A percentile compares a stretch with the other conserved stretches of the same genome.
phyloP scores from a whole-genome alignment of 345 rosid genomes.

The Sonneratia alba region DNA sequence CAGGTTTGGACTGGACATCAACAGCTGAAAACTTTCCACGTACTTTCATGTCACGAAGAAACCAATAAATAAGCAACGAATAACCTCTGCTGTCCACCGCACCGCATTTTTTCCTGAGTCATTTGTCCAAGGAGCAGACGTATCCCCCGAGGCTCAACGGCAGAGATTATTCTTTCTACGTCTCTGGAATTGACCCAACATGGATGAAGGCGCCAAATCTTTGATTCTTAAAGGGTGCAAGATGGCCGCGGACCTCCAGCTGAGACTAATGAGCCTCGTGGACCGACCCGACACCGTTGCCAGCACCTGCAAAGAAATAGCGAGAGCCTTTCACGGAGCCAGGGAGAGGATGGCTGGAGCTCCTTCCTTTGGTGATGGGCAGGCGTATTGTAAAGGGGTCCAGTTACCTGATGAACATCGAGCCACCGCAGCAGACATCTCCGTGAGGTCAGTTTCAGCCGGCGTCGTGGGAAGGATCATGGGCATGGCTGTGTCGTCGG shows the following conservation, averaged over 20 bases:
- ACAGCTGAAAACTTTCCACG: neutral
- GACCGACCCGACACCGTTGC: slow-evolving; percentile 22
- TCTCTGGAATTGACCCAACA: neutral
- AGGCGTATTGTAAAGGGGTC: neutral
- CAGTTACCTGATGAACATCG: neutral
- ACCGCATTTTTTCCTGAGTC: neutral
- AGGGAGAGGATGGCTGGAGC: neutral
- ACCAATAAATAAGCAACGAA: neutral
- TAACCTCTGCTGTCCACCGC: neutral
- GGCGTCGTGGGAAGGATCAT: neutral
- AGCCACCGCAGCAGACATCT: neutral
- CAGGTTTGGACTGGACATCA: neutral
- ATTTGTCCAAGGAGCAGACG: neutral
- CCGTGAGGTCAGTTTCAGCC: neutral
- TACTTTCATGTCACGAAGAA: neutral
- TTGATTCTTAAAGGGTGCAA: slow-evolving; percentile 40
- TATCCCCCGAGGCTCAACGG: neutral
- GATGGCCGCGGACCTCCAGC: slow-evolving; percentile 39
- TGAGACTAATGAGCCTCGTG: slow-evolving; percentile 19
- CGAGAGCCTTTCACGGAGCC: slow-evolving; percentile 10
- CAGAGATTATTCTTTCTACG: neutral
- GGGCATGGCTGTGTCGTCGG: neutral
- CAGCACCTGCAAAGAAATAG: slow-evolving; percentile 33
- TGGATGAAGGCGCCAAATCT: slow-evolving; percentile 8
- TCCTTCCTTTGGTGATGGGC: neutral